A percentile compares a stretch with the other conserved stretches of the same genome.
phyloP scores from a whole-genome alignment of 495 filamentous ascomycete genomes.

The Podospora pseudoanserina region DNA sequence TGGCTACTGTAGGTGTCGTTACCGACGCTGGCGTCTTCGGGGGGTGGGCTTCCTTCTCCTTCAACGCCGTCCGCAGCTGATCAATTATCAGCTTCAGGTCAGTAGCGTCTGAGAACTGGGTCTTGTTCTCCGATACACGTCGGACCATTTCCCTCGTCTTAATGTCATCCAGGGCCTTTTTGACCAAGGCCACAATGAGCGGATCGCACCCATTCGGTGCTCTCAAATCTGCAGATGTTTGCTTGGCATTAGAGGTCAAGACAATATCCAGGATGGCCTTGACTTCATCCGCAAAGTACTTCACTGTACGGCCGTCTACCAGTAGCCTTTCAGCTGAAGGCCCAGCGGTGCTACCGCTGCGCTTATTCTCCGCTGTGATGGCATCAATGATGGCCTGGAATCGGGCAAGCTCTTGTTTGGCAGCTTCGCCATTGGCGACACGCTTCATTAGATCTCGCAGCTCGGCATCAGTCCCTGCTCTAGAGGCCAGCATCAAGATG shows the following conservation, averaged over 20 bases:
- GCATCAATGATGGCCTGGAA: conserved; percentile 95
- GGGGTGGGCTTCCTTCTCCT: conserved; percentile 29
- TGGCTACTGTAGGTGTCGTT: neutral
- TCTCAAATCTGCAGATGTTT: conserved; percentile 39
- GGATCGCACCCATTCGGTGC: conserved; percentile 42
- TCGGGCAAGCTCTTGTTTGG: conserved; percentile 70
- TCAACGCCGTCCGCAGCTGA: conserved; percentile 28
- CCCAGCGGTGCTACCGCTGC: conserved; percentile 36
- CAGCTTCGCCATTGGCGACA: conserved; percentile 83
- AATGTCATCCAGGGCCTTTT: conserved; percentile 40
- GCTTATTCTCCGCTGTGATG: conserved; percentile 59
- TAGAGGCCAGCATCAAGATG: conserved; percentile 86
- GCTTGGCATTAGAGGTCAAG: conserved; percentile 42
- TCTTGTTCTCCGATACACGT: conserved; percentile 40
- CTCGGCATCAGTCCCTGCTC: conserved; percentile 77
- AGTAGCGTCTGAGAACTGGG: conserved; percentile 41
- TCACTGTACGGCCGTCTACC: conserved; percentile 43
- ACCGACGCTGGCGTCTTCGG: conserved; percentile 21
- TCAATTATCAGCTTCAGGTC: conserved; percentile 45
- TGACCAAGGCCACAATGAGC: conserved; percentile 43
- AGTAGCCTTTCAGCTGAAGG: conserved; percentile 44
- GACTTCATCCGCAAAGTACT: conserved; percentile 49
- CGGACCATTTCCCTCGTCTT: conserved; percentile 38
- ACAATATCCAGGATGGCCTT: conserved; percentile 46
- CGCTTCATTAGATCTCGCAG: conserved; percentile 96